phyloP scores from a whole-genome alignment of 2,329 filamentous ascomycete species.

The Colletotrichum zoysiae region DNA sequence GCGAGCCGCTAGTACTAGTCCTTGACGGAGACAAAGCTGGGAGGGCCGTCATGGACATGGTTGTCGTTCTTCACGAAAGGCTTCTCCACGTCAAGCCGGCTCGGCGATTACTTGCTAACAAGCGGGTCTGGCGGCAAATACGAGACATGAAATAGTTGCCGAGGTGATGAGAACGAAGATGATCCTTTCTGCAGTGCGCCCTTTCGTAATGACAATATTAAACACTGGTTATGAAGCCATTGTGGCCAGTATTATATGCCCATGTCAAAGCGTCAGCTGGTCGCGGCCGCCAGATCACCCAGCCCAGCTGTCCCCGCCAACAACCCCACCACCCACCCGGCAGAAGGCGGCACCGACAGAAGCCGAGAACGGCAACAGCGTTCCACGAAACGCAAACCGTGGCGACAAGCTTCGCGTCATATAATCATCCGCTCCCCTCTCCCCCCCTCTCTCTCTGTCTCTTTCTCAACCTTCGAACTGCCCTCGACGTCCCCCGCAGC shows the following conservation, averaged over 20 bases:
- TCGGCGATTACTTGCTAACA: neutral
- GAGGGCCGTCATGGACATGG: conserved; percentile 42
- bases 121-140: neutral
- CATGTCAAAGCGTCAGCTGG: neutral
- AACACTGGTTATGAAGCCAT: neutral
- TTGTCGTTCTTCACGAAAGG: conserved; percentile 62
- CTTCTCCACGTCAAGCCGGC: conserved; percentile 49
- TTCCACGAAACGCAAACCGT: conserved; percentile 20
- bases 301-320: neutral
- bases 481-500: neutral
- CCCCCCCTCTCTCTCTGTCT: neutral
- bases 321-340: conserved; percentile 12
- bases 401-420: neutral
- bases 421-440: neutral
- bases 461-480: neutral
- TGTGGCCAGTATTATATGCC: neutral
- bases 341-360: conserved; percentile 24
- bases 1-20: conserved; percentile 33
- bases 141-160: fast-evolving
- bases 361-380: conserved; percentile 14
- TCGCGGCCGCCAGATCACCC: neutral
- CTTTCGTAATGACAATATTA: neutral
- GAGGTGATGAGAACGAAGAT: neutral
- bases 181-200: neutral
- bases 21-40: conserved; percentile 56